Base-by-base conservation (phyloP, 2,329 filamentous ascomycete species). In the Saccharata proteae region DNA sequence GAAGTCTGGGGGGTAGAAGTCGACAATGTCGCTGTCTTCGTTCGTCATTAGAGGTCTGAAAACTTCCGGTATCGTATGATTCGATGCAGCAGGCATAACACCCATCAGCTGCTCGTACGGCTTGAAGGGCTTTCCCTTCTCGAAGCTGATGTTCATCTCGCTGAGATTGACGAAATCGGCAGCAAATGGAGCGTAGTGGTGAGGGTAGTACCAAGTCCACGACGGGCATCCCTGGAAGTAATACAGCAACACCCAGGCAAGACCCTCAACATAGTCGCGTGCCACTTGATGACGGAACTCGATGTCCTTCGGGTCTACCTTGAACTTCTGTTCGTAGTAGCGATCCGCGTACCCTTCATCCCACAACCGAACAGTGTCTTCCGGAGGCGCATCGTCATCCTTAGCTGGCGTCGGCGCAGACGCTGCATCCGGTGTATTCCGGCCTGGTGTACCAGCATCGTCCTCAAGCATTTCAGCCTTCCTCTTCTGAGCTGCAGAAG, bases 121-220 rank as follows among this genome's bases (percentile, higher is more conserved):
- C 43, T 69, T 80, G 44, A 93, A 94, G 4, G 84, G 81, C 29
- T 67, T 74, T 8, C 88, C 88, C 54, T 86, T 83, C 36, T 83
- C 71, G 44, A 98, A 98, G 12, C 69, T 64, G 41, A 93, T 73
- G 18, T 80, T 67, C 65, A 93, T 75, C 43, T 84, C 76, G 31
- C 68, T 72, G 26, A 98, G 67, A 34, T 86, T 77, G 36, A 80
- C 77, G 54, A 98, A 98, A 55, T 98, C 90, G 31, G 85, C 81
- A 3, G 90, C 90, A 52, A 98, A 98, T 3, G 92, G 90, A 2
- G 90, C 92, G 52, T 98, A 98, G 52, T 98, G 90, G 49, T 96
- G 93, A 1, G 90, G 90, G 50, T 94, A 98, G 54, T 90, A 98
- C 90, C 90, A 98, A 31, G 88, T 92, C 90, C 92, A 98, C 0